Percentiles rank a stretch among this genome's conserved stretches.
Evolutionary conservation across 352 stramenopile species (phyloP).

Genomic region (Thalassiosira sp.): DNA sequence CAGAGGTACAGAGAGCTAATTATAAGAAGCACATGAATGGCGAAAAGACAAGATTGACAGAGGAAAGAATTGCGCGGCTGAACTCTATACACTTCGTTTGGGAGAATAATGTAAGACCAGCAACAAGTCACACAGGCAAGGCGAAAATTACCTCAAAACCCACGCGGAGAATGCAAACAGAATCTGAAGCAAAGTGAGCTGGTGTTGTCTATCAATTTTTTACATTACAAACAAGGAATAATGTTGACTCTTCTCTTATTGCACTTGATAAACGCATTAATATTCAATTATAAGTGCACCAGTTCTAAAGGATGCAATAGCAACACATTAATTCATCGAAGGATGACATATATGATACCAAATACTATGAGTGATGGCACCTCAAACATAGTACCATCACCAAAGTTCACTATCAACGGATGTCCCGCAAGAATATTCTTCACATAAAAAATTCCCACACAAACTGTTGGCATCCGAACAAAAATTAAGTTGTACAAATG

Average conservation of each 20-base stretch:
- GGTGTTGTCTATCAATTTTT: no score
- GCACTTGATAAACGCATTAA: no score
- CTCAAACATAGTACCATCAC: constrained; percentile 56
- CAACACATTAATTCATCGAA: constrained; percentile 22
- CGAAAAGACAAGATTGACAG: constrained; percentile 49
- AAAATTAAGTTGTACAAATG: constrained; percentile 69
- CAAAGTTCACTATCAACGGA: constrained; percentile 65
- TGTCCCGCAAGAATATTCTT: constrained; percentile 58
- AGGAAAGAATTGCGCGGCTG: constrained; percentile 58
- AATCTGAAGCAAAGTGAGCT: background rate
- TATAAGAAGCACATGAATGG: constrained; percentile 57
- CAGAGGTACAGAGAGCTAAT: constrained; percentile 36
- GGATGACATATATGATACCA: constrained; percentile 46
- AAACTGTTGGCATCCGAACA: constrained; percentile 58
- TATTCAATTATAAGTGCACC: background rate
- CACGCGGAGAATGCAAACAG: background rate
- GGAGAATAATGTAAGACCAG: constrained; percentile 46
- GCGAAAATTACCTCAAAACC: background rate
- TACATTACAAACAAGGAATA: no score
- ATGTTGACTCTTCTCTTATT: no score
- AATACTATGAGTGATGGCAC: constrained; percentile 55
- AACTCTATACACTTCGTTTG: constrained; percentile 62
- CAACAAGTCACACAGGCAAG: background rate
- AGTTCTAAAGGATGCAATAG: no score
- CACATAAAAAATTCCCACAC: constrained; percentile 48